phyloP scores from a whole-genome alignment of 768 basidiomycete genomes.

The Suillus alpinus region DNA sequence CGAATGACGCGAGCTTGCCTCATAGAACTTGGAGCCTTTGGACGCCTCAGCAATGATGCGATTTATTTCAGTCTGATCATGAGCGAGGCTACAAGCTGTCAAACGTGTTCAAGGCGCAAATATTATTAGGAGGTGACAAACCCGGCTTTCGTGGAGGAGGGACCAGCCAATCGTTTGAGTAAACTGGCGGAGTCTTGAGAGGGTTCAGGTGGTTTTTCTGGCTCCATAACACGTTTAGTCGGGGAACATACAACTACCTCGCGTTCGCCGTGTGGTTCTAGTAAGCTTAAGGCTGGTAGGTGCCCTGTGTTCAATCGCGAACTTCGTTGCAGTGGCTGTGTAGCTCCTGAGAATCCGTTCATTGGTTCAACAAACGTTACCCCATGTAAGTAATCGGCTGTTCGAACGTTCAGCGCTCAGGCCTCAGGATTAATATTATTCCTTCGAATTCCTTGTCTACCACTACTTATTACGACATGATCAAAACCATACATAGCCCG shows the following conservation, averaged over 20 bases:
- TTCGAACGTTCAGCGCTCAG: background rate
- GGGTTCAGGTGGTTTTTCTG: constrained; percentile 24
- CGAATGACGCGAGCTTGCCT: constrained; percentile 43
- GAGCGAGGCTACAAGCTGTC: constrained; percentile 50
- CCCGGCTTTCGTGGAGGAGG: constrained; percentile 89
- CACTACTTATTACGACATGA: background rate
- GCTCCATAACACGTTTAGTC: constrained; percentile 6
- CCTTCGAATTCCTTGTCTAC: background rate
- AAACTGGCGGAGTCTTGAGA: constrained; percentile 71
- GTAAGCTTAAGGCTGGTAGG: background rate
- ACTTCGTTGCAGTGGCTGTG: background rate
- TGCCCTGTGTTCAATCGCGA: background rate
- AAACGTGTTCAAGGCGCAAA: constrained; percentile 3
- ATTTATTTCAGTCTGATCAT: constrained; percentile 83
- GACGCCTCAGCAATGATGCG: constrained; percentile 86
- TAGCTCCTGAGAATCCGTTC: background rate
- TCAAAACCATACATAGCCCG: background rate
- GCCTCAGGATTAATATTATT: background rate
- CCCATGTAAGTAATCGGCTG: background rate
- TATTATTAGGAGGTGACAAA: constrained; percentile 32
- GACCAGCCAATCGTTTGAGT: constrained; percentile 79
- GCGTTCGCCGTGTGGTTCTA: background rate
- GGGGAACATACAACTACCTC: background rate
- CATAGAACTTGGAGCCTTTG: constrained; percentile 91
- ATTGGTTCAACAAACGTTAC: background rate